phyloP scores from a whole-genome alignment of 140 eudicot genomes.

The Flaveria floridana region DNA sequence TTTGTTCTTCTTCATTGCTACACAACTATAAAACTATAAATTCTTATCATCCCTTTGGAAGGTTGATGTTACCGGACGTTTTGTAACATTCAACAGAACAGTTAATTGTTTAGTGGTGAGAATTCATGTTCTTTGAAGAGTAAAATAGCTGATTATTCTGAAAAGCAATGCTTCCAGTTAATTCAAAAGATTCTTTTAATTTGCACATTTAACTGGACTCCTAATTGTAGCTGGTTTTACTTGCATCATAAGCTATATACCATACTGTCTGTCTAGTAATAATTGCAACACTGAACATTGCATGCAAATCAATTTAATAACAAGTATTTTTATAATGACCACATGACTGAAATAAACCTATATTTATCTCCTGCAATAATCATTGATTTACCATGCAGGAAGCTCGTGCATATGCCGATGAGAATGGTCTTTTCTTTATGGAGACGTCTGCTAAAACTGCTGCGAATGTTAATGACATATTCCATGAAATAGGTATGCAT shows the following conservation, averaged over 20 bases:
- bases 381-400: conserved; percentile 45
- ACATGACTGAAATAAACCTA: neutral
- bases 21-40: neutral
- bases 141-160: neutral
- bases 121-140: conserved; percentile 1
- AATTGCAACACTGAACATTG: conserved; percentile 9
- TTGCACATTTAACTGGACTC: conserved; percentile 7
- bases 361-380: neutral
- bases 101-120: conserved; percentile 2
- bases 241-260: neutral
- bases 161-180: neutral
- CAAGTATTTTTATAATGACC: neutral
- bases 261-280: conserved; percentile 1
- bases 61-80: neutral
- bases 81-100: neutral
- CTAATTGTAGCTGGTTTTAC: conserved; percentile 5
- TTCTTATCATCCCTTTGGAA: conserved; percentile 15
- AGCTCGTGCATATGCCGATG: conserved; percentile 81
- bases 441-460: conserved; percentile 98
- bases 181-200: neutral
- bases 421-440: conserved; percentile 84
- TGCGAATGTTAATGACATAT: conserved; percentile 78
- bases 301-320: neutral
- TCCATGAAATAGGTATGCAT: conserved; percentile 80
- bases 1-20: neutral